Percentiles rank a stretch among this genome's conserved stretches.
phyloP scores from a whole-genome alignment of 164 flowering plant genomes.

The Vitis riparia region DNA sequence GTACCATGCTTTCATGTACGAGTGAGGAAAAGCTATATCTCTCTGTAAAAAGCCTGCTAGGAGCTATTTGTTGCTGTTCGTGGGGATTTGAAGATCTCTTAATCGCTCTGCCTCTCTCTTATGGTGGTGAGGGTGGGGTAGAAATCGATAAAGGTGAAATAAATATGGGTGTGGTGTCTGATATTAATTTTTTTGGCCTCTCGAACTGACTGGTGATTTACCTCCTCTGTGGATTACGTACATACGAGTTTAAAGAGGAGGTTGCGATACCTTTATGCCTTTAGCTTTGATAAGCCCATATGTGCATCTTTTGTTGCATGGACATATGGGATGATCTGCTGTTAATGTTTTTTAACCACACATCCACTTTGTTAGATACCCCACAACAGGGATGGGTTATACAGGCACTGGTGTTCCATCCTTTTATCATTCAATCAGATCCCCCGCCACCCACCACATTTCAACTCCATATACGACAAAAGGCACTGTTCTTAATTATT shows the following conservation, averaged over 20 bases:
- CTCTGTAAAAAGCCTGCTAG: conserved; percentile 28
- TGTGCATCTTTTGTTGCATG: not conserved
- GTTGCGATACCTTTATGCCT: not conserved
- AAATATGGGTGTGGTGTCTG: conserved; percentile 10
- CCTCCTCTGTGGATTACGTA: not conserved
- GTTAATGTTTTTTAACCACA: not conserved
- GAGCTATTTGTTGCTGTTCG: conserved; percentile 29
- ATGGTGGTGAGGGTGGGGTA: conserved; percentile 15
- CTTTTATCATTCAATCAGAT: too few species aligned
- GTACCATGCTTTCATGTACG: conserved; percentile 12
- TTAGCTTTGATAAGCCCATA: not conserved
- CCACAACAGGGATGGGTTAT: too few species aligned
- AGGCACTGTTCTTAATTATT: too few species aligned
- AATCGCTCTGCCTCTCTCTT: conserved; percentile 5
- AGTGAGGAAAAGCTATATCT: conserved; percentile 19
- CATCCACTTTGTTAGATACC: too few species aligned
- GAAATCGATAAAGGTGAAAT: conserved; percentile 26
- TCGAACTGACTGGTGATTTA: not conserved
- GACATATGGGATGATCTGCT: not conserved
- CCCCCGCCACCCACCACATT: too few species aligned
- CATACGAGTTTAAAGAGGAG: not conserved
- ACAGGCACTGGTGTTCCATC: too few species aligned
- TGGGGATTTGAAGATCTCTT: conserved; percentile 22
- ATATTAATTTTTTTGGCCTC: conserved; percentile 1
- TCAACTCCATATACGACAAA: too few species aligned